These are phyloP conservation scores for Colletotrichum tamarilloi DNA, from an alignment of 2,329 filamentous ascomycete genomes.

Conservation along the genomic window DNA sequence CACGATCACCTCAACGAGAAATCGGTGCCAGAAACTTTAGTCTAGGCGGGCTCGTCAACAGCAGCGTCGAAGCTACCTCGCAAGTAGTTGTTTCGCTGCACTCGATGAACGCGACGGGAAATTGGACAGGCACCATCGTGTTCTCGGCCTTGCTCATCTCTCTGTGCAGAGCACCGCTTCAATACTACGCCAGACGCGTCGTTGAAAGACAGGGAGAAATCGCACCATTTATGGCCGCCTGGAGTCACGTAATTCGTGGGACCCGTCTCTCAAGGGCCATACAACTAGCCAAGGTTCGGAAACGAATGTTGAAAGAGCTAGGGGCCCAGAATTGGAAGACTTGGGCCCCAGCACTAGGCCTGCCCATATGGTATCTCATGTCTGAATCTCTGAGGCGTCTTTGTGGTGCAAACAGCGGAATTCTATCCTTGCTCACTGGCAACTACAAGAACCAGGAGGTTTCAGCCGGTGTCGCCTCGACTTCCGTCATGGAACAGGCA, in stretches of 20 bases:
- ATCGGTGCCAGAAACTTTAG: conserved; percentile 41
- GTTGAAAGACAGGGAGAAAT: background rate
- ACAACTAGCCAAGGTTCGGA: background rate
- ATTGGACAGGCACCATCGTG: conserved; percentile 5
- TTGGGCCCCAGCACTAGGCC: conserved; percentile 49
- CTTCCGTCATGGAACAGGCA: conserved; percentile 9
- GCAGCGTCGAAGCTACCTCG: conserved; percentile 25
- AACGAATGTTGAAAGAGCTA: conserved; percentile 49
- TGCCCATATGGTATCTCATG: conserved; percentile 62
- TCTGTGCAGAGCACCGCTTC: background rate
- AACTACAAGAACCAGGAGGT: background rate
- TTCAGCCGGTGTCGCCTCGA: background rate
- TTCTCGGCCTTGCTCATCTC: conserved; percentile 1
- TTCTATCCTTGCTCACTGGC: conserved; percentile 40
- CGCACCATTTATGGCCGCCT: background rate
- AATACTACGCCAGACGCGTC: background rate
- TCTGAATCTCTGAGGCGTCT: conserved; percentile 64
- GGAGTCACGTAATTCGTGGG: background rate
- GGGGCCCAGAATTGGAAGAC: conserved; percentile 61
- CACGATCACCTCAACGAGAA: background rate
- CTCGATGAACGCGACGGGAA: background rate
- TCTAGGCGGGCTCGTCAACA: conserved; percentile 39
- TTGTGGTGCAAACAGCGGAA: conserved; percentile 51
- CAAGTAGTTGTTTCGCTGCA: conserved; percentile 31
- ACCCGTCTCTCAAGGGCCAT: background rate